These are phyloP conservation scores for Pleurotus cornucopiae DNA, from an alignment of 768 basidiomycete genomes.

Conservation along the genomic window DNA sequence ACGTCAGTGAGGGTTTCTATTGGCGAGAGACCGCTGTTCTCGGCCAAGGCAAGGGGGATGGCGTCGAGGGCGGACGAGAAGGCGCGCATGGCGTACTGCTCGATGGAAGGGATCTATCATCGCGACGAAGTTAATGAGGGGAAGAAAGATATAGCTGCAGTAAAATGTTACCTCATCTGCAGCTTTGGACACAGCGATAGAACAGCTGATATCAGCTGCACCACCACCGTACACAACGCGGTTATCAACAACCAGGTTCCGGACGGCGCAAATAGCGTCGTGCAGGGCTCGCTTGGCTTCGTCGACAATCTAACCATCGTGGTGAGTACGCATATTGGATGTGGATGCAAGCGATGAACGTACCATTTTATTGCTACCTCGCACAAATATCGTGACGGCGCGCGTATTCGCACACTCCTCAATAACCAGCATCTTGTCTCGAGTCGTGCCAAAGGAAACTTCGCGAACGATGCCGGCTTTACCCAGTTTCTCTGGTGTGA, in stretches of 20 bases:
- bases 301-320: constrained; percentile 78
- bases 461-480: constrained; percentile 92
- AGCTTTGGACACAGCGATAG: constrained; percentile 88
- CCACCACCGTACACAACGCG: constrained; percentile 98
- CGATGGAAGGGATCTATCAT: constrained; percentile 84
- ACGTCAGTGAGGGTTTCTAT: constrained; percentile 97
- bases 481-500: constrained; percentile 87
- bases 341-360: constrained; percentile 4
- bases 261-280: constrained; percentile 95
- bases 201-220: constrained; percentile 94
- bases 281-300: constrained; percentile 98
- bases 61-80: constrained; percentile 94
- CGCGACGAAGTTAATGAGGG: neutral
- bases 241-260: constrained; percentile 92
- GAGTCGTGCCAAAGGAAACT: constrained; percentile 93
- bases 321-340: neutral
- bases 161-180: constrained; percentile 77
- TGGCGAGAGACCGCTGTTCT: constrained; percentile 94
- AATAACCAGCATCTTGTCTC: constrained; percentile 99
- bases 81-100: constrained; percentile 99
- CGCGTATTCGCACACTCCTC: constrained; percentile 97
- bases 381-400: constrained; percentile 95
- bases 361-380: constrained; percentile 99
- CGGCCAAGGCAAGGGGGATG: constrained; percentile 93
- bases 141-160: too few relatives aligned